Conservation (phyloP, 1,284 basidiomycete genomes). For the Malassezia globosa region DNA sequence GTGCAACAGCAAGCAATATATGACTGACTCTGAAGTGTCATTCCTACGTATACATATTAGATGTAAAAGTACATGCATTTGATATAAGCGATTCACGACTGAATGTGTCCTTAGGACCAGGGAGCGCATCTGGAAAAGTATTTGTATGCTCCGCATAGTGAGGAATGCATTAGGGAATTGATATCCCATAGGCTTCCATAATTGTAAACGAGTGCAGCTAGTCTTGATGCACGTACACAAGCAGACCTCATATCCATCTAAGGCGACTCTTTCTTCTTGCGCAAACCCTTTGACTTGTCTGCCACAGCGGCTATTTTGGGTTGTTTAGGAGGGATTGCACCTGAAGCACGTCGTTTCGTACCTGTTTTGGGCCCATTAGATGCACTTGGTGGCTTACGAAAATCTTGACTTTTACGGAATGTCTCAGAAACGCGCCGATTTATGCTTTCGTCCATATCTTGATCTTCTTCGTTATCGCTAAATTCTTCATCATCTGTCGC, state of each 20-base stretch:
- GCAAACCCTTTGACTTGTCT: constrained; percentile 3
- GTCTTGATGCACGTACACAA: too few relatives aligned
- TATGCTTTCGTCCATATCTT: constrained; percentile 14
- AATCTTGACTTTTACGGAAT: not conserved
- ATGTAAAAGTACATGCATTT: too few relatives aligned
- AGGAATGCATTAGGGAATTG: too few relatives aligned
- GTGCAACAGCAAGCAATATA: too few relatives aligned
- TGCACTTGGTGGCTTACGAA: constrained; percentile 14
- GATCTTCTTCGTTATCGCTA: constrained; percentile 2
- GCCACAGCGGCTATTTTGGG: not conserved
- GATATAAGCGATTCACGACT: too few relatives aligned
- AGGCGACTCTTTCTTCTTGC: constrained; percentile 2
- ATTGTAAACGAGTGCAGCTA: too few relatives aligned
- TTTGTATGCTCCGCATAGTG: too few relatives aligned
- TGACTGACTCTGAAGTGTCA: too few relatives aligned
- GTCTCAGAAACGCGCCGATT: not conserved
- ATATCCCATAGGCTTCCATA: too few relatives aligned
- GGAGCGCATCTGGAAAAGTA: too few relatives aligned
- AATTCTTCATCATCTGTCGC: not conserved
- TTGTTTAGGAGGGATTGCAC: not conserved
- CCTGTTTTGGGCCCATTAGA: not conserved
- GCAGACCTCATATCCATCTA: not conserved
- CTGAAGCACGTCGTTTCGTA: not conserved
- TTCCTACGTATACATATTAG: too few relatives aligned
- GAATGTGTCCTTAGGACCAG: too few relatives aligned